Evolutionary conservation across 805 yeast species (phyloP).

Genomic region (Spathaspora girioi): DNA sequence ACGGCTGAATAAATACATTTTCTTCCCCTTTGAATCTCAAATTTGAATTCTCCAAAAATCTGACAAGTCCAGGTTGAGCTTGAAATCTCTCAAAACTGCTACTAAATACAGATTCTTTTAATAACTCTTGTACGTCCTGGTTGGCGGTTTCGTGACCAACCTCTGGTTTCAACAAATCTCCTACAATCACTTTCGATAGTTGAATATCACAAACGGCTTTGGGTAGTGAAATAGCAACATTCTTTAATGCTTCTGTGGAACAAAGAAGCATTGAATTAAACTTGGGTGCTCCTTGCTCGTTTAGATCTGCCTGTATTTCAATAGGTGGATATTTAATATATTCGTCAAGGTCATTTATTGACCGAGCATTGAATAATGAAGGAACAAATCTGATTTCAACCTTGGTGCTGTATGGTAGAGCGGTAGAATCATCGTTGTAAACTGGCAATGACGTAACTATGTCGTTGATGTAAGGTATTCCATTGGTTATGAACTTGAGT

Average conservation of each 20-base stretch:
- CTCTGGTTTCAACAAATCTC: conserved; percentile 22
- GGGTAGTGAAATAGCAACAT: conserved; percentile 42
- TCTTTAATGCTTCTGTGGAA: conserved; percentile 44
- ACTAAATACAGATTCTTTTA: background rate
- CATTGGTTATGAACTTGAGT: conserved; percentile 29
- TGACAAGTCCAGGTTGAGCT: conserved; percentile 39
- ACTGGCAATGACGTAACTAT: conserved; percentile 27
- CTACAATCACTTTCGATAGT: conserved; percentile 37
- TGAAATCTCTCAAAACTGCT: conserved; percentile 13
- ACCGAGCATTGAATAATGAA: conserved; percentile 13
- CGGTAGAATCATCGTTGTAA: no score
- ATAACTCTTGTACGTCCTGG: background rate
- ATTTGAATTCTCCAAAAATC: conserved; percentile 34
- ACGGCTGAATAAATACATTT: conserved; percentile 35
- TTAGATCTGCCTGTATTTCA: conserved; percentile 52
- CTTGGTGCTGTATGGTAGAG: conserved; percentile 2
- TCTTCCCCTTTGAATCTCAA: conserved; percentile 39
- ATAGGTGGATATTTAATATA: conserved; percentile 45
- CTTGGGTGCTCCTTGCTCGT: conserved; percentile 30
- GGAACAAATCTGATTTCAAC: conserved; percentile 30
- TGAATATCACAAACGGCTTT: conserved; percentile 39
- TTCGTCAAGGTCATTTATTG: conserved; percentile 1
- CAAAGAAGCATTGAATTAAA: conserved; percentile 38
- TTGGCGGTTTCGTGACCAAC: background rate
- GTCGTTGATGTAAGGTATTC: conserved; percentile 29